These are phyloP conservation scores for Phytopythium helicoides DNA, from an alignment of 352 stramenopile genomes.

Conservation along the genomic window DNA sequence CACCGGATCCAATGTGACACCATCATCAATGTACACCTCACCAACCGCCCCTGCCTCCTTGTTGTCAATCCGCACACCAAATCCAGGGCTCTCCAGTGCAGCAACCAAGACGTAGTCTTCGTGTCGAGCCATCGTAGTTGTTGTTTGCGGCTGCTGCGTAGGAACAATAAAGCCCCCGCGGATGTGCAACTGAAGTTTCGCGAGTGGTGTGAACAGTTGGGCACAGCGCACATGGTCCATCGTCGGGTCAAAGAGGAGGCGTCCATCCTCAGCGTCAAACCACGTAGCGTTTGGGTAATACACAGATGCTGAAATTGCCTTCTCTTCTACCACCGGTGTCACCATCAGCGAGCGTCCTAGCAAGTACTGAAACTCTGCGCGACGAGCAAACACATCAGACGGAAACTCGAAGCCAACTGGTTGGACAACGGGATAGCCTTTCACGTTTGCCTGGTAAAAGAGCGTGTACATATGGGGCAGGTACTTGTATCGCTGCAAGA, in stretches of 20 bases:
- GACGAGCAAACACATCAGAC: conserved; percentile 25
- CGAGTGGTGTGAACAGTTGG: conserved; percentile 45
- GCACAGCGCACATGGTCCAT: background rate
- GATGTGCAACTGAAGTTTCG: conserved; percentile 61
- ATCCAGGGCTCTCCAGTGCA: conserved; percentile 27
- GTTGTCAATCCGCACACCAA: background rate
- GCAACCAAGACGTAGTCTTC: conserved; percentile 53
- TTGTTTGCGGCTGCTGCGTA: conserved; percentile 49
- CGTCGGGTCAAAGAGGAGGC: background rate
- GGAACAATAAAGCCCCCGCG: conserved; percentile 64
- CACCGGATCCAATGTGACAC: conserved; percentile 63
- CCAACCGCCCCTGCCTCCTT: conserved; percentile 29
- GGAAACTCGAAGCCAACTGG: conserved; percentile 71
- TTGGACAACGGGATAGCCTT: conserved; percentile 46
- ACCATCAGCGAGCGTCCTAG: conserved; percentile 73
- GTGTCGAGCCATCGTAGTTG: conserved; percentile 53
- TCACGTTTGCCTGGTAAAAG: conserved; percentile 53
- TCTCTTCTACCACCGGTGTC: conserved; percentile 68
- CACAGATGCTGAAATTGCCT: conserved; percentile 46
- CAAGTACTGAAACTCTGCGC: conserved; percentile 72
- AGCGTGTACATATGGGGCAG: conserved; percentile 88
- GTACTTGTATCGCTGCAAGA: conserved; percentile 65
- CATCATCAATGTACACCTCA: conserved; percentile 75
- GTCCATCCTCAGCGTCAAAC: conserved; percentile 61
- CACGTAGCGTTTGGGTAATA: conserved; percentile 73